Conservation (phyloP, 345 rosid genomes). For the Eucalyptus paniculata region DNA sequence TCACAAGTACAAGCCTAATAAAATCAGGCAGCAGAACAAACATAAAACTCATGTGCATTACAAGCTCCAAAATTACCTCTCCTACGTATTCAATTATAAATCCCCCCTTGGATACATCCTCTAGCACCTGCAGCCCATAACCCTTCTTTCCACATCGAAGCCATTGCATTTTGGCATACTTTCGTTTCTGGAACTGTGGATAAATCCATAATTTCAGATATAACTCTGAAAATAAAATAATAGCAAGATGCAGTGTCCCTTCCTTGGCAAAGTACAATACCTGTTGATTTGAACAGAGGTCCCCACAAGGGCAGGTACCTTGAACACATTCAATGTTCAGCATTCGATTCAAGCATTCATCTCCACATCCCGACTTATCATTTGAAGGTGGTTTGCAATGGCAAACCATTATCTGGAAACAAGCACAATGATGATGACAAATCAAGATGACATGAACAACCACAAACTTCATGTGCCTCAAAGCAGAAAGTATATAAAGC, state of each 20-base stretch:
- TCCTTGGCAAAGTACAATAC: conserved; percentile 8
- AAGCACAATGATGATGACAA: background rate
- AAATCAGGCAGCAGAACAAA: background rate
- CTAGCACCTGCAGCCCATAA: conserved; percentile 71
- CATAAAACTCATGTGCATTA: background rate
- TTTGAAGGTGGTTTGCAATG: conserved; percentile 63
- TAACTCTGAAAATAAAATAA: background rate
- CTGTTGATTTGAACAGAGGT: conserved; percentile 94
- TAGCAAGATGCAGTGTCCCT: background rate
- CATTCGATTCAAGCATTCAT: conserved; percentile 94
- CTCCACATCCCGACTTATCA: conserved; percentile 75
- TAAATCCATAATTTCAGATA: background rate
- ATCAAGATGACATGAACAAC: background rate
- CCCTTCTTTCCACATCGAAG: conserved; percentile 88
- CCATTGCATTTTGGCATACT: conserved; percentile 66
- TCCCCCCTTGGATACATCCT: conserved; percentile 58
- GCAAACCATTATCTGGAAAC: conserved; percentile 87
- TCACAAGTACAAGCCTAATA: background rate
- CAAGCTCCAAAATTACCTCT: conserved; percentile 45
- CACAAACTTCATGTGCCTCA: background rate
- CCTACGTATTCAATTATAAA: conserved; percentile 98
- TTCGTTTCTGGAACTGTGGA: conserved; percentile 87
- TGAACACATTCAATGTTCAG: conserved; percentile 94
- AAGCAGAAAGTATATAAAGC: background rate
- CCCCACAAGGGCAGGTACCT: conserved; percentile 92